Base-by-base conservation (phyloP, 257 asterid species). In the Linderniella brevidens region DNA sequence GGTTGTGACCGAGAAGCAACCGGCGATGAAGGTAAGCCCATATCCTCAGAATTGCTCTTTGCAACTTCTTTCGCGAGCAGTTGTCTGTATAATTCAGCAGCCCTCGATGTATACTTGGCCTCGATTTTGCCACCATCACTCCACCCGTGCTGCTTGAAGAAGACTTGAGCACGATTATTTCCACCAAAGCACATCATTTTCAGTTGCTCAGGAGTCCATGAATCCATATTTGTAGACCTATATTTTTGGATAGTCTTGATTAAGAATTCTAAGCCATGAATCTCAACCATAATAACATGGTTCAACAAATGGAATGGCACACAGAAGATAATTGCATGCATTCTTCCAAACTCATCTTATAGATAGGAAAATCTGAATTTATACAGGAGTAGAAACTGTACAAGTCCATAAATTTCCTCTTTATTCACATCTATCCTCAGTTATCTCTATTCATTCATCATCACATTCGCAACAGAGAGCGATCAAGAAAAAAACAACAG, bases 131-230 rank as follows among this genome's bases (percentile, higher is more conserved):
- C 92, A 53, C 96, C 98, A 69, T 76, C 98, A 25, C 62, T 63
- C 98, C 98, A 88, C 52, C 98, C 98, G 58, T 88, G 98, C 71
- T 84, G 98, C 67, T 84, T 88, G 65, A 88, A 88, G 64, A 88
- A 88, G 49, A 66, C 82, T 58, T 80, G 95, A 43, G 96, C 98
- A 53, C 98, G 93, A 37, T 76, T 84, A 70, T 88, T 88, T 58
- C 98, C 98, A 56, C 98, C 95, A 49, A 78, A 84, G 63, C 56
- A 53, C 98, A 88, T 88, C 86, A 84, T 64, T 62, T 84, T 88
- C 71, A 88, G 70, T 71, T 88, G 98, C 35, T 88, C 98, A 10
- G 93, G 86, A 19, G 86, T 56, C 98, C 98, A 88, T 37, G 98
- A 78, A 68, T 88, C 98, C 80, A 88, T 66, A 66, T 65, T 78